Conservation (phyloP, 2,329 filamentous ascomycete genomes). For the Sporothrix luriei region DNA sequence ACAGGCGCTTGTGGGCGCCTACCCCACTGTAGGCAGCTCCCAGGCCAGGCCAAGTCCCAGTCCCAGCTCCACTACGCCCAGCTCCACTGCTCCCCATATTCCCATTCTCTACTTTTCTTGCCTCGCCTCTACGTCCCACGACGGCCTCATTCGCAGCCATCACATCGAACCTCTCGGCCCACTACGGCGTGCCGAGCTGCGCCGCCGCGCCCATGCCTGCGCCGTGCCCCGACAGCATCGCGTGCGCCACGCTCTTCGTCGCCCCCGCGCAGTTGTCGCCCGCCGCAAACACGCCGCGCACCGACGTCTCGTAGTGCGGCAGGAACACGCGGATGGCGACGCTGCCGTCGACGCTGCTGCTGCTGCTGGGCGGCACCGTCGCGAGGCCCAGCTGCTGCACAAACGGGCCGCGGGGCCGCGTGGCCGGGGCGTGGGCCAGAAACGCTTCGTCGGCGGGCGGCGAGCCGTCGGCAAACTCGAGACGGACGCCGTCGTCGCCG, state of each 20-base stretch:
- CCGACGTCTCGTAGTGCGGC: slow-evolving; percentile 50
- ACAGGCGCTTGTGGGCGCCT: background rate
- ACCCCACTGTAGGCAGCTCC: no score
- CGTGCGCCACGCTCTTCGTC: slow-evolving; percentile 16
- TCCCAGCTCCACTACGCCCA: no score
- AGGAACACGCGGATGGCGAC: slow-evolving; percentile 4
- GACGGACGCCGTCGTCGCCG: background rate
- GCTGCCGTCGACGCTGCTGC: background rate
- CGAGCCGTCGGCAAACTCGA: background rate
- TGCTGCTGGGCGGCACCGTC: background rate
- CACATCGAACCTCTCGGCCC: background rate
- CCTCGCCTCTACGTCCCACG: background rate
- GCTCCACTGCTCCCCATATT: no score
- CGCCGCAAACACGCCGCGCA: slow-evolving; percentile 56
- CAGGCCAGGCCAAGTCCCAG: no score
- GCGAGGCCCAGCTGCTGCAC: background rate
- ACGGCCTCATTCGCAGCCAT: no score
- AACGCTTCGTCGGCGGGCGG: slow-evolving; percentile 1
- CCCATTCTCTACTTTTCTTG: background rate
- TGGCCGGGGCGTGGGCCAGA: background rate
- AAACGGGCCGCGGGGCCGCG: slow-evolving; percentile 6
- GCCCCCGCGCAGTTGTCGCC: slow-evolving; percentile 47
- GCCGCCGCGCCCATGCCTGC: slow-evolving; percentile 15
- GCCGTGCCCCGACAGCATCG: slow-evolving; percentile 5
- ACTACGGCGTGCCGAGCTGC: background rate